These are phyloP conservation scores for Monascus ruber DNA, from an alignment of 2,329 filamentous ascomycete species.

Conservation along the genomic window DNA sequence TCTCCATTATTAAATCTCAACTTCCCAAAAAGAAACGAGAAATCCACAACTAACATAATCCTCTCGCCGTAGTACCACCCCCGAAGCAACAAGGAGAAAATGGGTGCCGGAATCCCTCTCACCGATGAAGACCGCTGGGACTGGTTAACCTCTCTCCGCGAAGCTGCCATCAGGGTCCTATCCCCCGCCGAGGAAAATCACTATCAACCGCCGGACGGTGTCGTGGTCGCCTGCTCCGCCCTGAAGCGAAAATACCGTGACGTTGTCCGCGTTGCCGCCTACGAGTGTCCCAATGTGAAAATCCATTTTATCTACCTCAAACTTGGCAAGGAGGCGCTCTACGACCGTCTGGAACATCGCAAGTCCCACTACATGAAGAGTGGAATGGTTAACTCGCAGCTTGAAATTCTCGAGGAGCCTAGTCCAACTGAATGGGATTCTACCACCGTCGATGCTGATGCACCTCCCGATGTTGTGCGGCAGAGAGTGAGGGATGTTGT, in stretches of 20 bases:
- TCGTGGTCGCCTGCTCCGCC: conserved; percentile 93
- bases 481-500: conserved; percentile 48
- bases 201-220: conserved; percentile 49
- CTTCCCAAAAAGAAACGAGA: not conserved
- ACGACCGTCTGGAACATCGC: conserved; percentile 62
- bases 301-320: conserved; percentile 91
- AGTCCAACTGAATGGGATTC: conserved; percentile 57
- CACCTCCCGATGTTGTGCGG: conserved; percentile 46
- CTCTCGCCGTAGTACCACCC: conserved; percentile 31
- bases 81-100: conserved; percentile 75
- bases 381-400: conserved; percentile 88
- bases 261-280: conserved; percentile 69
- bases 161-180: conserved; percentile 46
- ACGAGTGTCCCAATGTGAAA: conserved; percentile 59
- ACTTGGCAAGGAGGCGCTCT: conserved; percentile 62
- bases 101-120: conserved; percentile 70
- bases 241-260: conserved; percentile 97
- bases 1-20: not conserved
- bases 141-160: conserved; percentile 73
- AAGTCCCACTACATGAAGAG: conserved; percentile 92
- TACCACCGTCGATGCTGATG: conserved; percentile 53
- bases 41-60: conserved; percentile 5
- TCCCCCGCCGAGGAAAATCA: conserved; percentile 25
- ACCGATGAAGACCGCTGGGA: conserved; percentile 95
- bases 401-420: conserved; percentile 77